phyloP scores from a whole-genome alignment of 2,329 filamentous ascomycete species.

The Waltergamsia citrina region DNA sequence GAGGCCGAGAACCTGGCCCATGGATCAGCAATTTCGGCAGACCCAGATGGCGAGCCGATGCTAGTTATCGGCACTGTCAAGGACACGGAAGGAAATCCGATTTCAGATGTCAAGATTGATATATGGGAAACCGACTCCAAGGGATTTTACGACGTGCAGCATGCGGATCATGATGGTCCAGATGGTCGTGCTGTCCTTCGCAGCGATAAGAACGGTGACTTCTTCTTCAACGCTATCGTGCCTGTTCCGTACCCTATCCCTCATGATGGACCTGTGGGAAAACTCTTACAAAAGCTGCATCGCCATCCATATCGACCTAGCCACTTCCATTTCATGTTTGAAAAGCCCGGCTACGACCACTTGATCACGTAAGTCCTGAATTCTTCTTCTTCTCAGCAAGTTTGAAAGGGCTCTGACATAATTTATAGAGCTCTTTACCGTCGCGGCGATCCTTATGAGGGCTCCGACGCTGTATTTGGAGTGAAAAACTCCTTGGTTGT shows the following conservation, averaged over 20 bases:
- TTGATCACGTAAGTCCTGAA: slow-evolving; percentile 61
- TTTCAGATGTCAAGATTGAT: slow-evolving; percentile 57
- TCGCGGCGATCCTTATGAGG: slow-evolving; percentile 71
- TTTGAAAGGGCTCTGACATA: neutral
- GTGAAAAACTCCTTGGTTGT: slow-evolving; percentile 75
- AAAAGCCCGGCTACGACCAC: slow-evolving; percentile 68
- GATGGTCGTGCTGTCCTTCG: slow-evolving; percentile 18
- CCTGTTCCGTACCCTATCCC: slow-evolving; percentile 81
- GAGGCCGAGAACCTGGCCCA: slow-evolving; percentile 45
- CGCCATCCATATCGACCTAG: slow-evolving; percentile 67
- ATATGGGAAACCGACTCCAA: slow-evolving; percentile 73
- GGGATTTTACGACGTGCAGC: slow-evolving; percentile 70
- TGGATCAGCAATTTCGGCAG: slow-evolving; percentile 52
- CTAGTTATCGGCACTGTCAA: slow-evolving; percentile 59
- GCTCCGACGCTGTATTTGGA: slow-evolving; percentile 76
- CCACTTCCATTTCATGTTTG: slow-evolving; percentile 85
- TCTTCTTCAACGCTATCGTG: slow-evolving; percentile 78
- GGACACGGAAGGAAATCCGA: slow-evolving; percentile 49
- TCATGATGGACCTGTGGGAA: slow-evolving; percentile 72
- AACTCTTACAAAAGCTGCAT: slow-evolving; percentile 51
- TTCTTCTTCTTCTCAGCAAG: neutral
- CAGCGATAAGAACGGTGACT: slow-evolving; percentile 14
- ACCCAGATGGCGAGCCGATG: slow-evolving; percentile 54
- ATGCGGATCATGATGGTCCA: slow-evolving; percentile 40
- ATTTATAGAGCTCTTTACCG: slow-evolving; percentile 60